Base-by-base conservation (phyloP, 345 rosid genomes). In the Leavenworthia alabamica region DNA sequence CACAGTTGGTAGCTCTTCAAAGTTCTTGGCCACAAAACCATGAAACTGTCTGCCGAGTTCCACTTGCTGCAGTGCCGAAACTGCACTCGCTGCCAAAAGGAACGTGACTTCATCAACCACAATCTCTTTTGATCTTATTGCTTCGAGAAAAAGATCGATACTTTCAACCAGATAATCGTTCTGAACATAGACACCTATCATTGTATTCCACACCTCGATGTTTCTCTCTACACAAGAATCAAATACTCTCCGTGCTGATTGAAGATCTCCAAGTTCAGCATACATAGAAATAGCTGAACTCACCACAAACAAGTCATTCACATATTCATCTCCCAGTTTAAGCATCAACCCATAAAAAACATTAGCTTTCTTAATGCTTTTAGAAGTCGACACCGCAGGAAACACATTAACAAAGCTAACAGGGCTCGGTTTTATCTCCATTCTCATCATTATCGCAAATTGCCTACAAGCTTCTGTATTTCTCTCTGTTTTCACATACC, bases 161-260 rank as follows among this genome's bases (percentile, higher is more conserved):
- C 80, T 88, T 64, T 84, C 77, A 16, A 74, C 37, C 1, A 76
- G 73, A 53, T 10, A 66, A 67, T 70, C 58, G 9, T 77, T 86
- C 79, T 84, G 88, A 48, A 79, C 77, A 77, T 79, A 88, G 22
- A 75, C 90, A 6, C 85, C 71, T 61, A 84, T 86, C 88, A 88
- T 86, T 35, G 96, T 81, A 72, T 86, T 88, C 92, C 95, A 91
- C 37, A 86, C 85, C 78, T 91, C 92, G 0, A 81, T 76, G 66
- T 80, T 86, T 73, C 75, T 82, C 68, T 73, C 81, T 19, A 56
- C 35, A 68, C 92, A 86, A 75, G 20, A 26, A 33, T 88, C 76
- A 66, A 88, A 91, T 6, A 88, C 80, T 71, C 77, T 82, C 78
- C 84, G 76, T 19, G 92, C 73, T 48, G 78, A 67, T 31, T 78